Base-by-base conservation (phyloP, 2,329 filamentous ascomycete species). In the Helotiales sp. region DNA sequence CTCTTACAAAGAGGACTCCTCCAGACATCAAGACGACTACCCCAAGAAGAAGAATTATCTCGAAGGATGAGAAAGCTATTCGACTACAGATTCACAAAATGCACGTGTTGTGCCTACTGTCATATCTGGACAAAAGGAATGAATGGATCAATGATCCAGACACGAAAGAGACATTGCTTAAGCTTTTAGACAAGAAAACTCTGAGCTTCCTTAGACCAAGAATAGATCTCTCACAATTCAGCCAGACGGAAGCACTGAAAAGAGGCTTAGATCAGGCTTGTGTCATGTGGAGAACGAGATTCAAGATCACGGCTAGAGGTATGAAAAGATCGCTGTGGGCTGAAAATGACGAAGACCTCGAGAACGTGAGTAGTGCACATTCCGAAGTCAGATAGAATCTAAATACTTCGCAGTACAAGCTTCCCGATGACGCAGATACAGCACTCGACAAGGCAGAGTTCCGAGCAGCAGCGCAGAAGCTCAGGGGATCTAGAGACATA, bases 401-500 rank as follows among this genome's bases (percentile, higher is more conserved):
- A 61, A 67, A 59, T 69, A 64, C 67, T 54, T 48, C 47, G 34
- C 59, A 70, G 68, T 69, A 61, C 40, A 55, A 50, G 44, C 29
- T 64, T 13, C 54, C 59, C 12, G 57, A 64, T 53, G 60, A 63
- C 54, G 76, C 84, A 50, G 91, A 96, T 67, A 79, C 84, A 1
- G 82, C 86, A 19, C 74, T 89, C 49, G 88, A 91, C 27, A 86
- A 82, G 58, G 75, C 79, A 0, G 91, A 96, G 63, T 98, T 98
- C 46, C 62, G 56, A 29, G 78, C 79, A 34, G 87, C 89, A 29
- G 91, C 93, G 0, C 81, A 77, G 59, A 82, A 76, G 5, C 73
- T 96, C 17, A 78, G 86, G 63, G 96, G 93, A 0, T 98, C 93
- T 8, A 85, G 93, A 63, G 95, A 99, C 71, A 80, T 96, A 9